These are phyloP conservation scores for Penicillium expansum DNA, from an alignment of 2,329 filamentous ascomycete genomes.

Conservation along the genomic window DNA sequence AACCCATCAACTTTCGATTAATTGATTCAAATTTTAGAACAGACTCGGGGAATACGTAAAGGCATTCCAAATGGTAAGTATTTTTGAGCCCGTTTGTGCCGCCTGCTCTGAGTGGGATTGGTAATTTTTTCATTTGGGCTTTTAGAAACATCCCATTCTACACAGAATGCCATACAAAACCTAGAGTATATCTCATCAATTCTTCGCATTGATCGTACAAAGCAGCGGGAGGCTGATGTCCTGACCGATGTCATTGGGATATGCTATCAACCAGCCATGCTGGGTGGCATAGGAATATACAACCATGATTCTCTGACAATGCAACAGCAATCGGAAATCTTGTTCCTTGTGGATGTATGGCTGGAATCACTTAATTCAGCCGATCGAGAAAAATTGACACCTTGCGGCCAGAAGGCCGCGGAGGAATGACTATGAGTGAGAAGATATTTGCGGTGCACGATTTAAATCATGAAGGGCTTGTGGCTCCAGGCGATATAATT, in stretches of 20 bases:
- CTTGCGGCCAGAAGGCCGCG: constrained; percentile 13
- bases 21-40: neutral
- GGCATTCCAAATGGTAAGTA: neutral
- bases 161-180: neutral
- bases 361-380: constrained; percentile 30
- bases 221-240: constrained; percentile 10
- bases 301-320: neutral
- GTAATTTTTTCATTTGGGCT: no score
- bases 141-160: neutral
- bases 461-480: constrained; percentile 31
- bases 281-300: constrained; percentile 18
- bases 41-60: neutral
- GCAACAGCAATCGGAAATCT: constrained; percentile 19
- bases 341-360: constrained; percentile 30
- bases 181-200: neutral
- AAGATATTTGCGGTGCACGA: constrained; percentile 49
- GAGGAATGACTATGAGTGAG: constrained; percentile 46
- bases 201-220: neutral
- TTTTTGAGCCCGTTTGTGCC: neutral
- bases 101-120: neutral
- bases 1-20: neutral
- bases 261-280: constrained; percentile 17
- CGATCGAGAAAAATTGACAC: constrained; percentile 16
- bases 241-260: constrained; percentile 20
- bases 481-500: constrained; percentile 42